These are phyloP conservation scores for Syncephalastrum racemosum DNA, from an alignment of 371 early-diverging fungal species.

Conservation along the genomic window DNA sequence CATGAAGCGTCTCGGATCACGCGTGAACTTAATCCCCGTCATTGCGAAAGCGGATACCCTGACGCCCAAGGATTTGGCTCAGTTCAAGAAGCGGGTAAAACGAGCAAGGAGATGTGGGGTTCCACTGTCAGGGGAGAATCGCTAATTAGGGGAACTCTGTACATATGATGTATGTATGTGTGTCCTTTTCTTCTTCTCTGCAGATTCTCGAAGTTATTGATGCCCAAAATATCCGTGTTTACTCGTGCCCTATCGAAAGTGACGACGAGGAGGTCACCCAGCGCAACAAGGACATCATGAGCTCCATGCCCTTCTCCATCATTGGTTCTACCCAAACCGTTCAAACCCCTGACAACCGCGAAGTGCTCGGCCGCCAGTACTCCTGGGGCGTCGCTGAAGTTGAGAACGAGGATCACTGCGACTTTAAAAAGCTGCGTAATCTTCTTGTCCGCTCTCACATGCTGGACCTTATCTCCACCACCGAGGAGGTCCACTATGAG, in stretches of 20 bases:
- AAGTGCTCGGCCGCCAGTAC: slow-evolving; percentile 87
- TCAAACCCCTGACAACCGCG: slow-evolving; percentile 68
- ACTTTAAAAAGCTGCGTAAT: slow-evolving; percentile 91
- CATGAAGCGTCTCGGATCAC: slow-evolving; percentile 81
- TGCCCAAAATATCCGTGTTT: slow-evolving; percentile 74
- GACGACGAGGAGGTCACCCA: slow-evolving; percentile 79
- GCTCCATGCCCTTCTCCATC: slow-evolving; percentile 93
- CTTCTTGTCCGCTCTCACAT: slow-evolving; percentile 92
- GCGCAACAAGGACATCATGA: slow-evolving; percentile 78
- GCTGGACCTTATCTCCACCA: slow-evolving; percentile 86
- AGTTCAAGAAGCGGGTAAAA: slow-evolving; percentile 72
- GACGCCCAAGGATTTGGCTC: slow-evolving; percentile 74
- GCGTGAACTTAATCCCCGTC: slow-evolving; percentile 89
- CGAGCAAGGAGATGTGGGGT: slow-evolving; percentile 9
- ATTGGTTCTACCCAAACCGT: slow-evolving; percentile 90
- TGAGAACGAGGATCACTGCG: slow-evolving; percentile 88
- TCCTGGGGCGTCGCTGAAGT: slow-evolving; percentile 94
- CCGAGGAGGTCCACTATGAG: slow-evolving; percentile 92
- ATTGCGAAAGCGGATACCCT: slow-evolving; percentile 71
- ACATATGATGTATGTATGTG: too few relatives aligned
- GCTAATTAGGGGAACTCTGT: slow-evolving; percentile 6
- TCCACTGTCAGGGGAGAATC: slow-evolving; percentile 2
- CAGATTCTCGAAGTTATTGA: slow-evolving; percentile 73
- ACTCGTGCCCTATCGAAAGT: slow-evolving; percentile 76
- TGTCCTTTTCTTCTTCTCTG: slow-evolving; percentile 1